Base-by-base conservation (phyloP, 768 basidiomycete species). In the Pleurotus salmoneostramineus region DNA sequence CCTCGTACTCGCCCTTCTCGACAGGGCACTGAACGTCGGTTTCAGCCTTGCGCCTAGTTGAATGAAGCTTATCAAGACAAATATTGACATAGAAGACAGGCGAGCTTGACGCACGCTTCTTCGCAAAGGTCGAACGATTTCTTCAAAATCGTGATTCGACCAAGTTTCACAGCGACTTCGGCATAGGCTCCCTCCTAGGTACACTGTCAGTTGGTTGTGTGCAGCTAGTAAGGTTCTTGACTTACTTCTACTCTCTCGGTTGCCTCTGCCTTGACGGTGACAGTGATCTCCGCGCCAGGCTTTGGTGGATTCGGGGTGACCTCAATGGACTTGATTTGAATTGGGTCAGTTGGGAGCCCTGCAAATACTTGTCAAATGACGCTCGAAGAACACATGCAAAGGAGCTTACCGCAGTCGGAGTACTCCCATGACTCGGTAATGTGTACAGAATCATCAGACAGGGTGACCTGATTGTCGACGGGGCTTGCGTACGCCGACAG, bases 131-230 rank as follows among this genome's bases (percentile, higher is more conserved):
- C 93, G 63, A 98, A 96, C 14, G 63, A 67, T 75, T 92, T 97
- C 46, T 77, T 71, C 34, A 98, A 74, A n/a, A 98, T 69, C 75
- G 93, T 97, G 67, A 99, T 83, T 32, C 93, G 74, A 27, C 97
- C 97, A n/a, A 98, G 78, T 71, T 98, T 98, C 57, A 99, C 96
- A 1, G 74, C 72, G 3, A 99, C 94, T 63, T 95, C 86, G 6
- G 89, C 96, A 64, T 83, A 91, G 40, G 96, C 91, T 4, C 97
- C 97, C 4, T 95, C 88, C 95, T 98, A 62, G 6, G 34, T 11
- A n/a, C 21, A 17, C 4, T 7, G 7, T 56, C n/a, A 58, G 56
- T 33, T 58, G 31, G 58, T 44, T 42, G 21, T 15, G 17, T 35
- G 45, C 8, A 36, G 34, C 54, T 48, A 10, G 37, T 34, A 11